Evolutionary conservation across 495 filamentous ascomycete genomes (phyloP).

Genomic region (Ascodesmis nigricans): DNA sequence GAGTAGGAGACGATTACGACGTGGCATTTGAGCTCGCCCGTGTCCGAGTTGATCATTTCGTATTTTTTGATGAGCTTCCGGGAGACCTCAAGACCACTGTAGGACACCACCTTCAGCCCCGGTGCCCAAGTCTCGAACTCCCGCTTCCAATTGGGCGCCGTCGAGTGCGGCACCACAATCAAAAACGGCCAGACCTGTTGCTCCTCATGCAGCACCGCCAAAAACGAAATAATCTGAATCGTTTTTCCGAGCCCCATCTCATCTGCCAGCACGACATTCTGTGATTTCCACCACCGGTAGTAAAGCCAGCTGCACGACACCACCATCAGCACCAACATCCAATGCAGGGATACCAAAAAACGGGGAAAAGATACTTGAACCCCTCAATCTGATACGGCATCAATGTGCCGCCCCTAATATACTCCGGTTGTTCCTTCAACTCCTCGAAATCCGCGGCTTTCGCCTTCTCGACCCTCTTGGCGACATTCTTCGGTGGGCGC

Average conservation of each 20-base stretch:
- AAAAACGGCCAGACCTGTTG: slow-evolving; percentile 82
- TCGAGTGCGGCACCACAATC: slow-evolving; percentile 80
- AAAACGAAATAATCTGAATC: slow-evolving; percentile 70
- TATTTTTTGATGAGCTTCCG: slow-evolving; percentile 48
- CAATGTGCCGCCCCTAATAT: slow-evolving; percentile 52
- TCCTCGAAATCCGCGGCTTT: slow-evolving; percentile 44
- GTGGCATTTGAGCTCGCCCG: slow-evolving; percentile 50
- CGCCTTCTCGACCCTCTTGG: slow-evolving; percentile 40
- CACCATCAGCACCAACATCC: slow-evolving; percentile 1
- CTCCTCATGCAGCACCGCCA: slow-evolving; percentile 55
- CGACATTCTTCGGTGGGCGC: slow-evolving; percentile 29
- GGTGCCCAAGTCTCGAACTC: slow-evolving; percentile 93
- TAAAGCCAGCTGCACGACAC: slow-evolving; percentile 45
- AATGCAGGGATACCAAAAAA: neutral
- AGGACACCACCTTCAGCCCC: slow-evolving; percentile 64
- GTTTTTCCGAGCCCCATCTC: slow-evolving; percentile 99
- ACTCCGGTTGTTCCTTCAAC: slow-evolving; percentile 47
- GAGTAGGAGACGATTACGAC: slow-evolving; percentile 91
- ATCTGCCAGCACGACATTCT: slow-evolving; percentile 88
- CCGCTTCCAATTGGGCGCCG: slow-evolving; percentile 87
- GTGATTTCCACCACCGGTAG: slow-evolving; percentile 57
- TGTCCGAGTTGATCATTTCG: slow-evolving; percentile 52
- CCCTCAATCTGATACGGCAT: slow-evolving; percentile 93
- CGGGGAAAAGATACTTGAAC: slow-evolving; percentile 32
- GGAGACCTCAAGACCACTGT: slow-evolving; percentile 51